Percentiles rank a stretch among this genome's conserved stretches.
These are phyloP conservation scores for Hirsutella thompsonii DNA, from an alignment of 2,329 filamentous ascomycete genomes.

Conservation along the genomic window DNA sequence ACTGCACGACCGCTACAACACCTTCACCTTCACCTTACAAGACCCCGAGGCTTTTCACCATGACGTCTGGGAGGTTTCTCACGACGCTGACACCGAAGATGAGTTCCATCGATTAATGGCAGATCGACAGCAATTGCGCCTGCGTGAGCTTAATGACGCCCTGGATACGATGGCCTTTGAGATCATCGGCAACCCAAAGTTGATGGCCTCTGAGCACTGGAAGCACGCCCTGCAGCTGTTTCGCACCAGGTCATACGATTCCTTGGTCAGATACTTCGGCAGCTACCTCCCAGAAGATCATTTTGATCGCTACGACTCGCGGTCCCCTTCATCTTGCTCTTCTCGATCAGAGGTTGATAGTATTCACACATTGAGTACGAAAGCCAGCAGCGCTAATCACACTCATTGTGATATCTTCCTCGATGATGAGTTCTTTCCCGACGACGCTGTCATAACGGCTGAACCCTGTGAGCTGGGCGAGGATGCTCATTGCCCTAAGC, in stretches of 20 bases:
- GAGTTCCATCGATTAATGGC: conserved; percentile 43
- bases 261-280: conserved; percentile 45
- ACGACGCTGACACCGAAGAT: conserved; percentile 32
- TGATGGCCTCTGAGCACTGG: conserved; percentile 48
- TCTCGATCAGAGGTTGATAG: conserved; percentile 25
- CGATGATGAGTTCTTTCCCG: conserved; percentile 21
- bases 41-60: conserved; percentile 49
- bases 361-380: conserved; percentile 22
- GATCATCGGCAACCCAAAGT: conserved; percentile 45
- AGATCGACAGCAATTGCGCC: conserved; percentile 38
- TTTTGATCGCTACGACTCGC: conserved; percentile 23
- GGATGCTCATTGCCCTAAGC: conserved; percentile 7
- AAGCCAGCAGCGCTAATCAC: conserved; percentile 25
- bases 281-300: conserved; percentile 43
- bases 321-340: conserved; percentile 21
- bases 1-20: conserved; percentile 48
- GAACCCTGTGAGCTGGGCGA: conserved; percentile 24
- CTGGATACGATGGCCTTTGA: conserved; percentile 46
- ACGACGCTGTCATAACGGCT: conserved; percentile 27
- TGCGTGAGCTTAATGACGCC: conserved; percentile 40
- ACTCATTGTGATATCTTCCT: conserved; percentile 26
- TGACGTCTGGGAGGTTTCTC: conserved; percentile 46
- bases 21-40: conserved; percentile 39
- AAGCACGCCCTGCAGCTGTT: conserved; percentile 45
- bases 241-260: conserved; percentile 44